Percentiles rank a stretch among this genome's conserved stretches.
phyloP scores from a whole-genome alignment of 2,329 filamentous ascomycete species.

The Escovopsis sp. region DNA sequence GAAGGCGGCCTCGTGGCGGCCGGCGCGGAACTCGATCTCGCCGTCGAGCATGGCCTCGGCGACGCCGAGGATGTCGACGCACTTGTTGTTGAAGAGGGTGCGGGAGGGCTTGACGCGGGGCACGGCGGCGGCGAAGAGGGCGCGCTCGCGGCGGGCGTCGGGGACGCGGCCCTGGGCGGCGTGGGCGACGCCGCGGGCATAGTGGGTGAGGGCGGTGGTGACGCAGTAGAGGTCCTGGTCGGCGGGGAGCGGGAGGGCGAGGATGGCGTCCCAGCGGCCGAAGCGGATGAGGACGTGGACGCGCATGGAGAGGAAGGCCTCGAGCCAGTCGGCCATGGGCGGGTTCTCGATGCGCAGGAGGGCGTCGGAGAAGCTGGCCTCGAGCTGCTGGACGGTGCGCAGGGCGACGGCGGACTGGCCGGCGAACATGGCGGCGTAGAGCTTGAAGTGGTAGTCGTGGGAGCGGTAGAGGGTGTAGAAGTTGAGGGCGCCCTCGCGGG shows the following conservation, averaged over 20 bases:
- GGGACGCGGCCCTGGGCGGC: constrained; percentile 41
- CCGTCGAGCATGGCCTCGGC: constrained; percentile 56
- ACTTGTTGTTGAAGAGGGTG: constrained; percentile 31
- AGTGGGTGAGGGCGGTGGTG: constrained; percentile 53
- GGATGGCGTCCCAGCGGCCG: constrained; percentile 54
- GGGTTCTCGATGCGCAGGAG: constrained; percentile 50
- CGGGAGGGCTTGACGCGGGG: constrained; percentile 41
- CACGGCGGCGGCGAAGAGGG: constrained; percentile 35
- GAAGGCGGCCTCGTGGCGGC: constrained; percentile 45
- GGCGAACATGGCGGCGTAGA: constrained; percentile 68
- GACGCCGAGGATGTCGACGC: constrained; percentile 44
- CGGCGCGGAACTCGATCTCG: constrained; percentile 55
- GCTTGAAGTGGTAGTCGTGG: constrained; percentile 60
- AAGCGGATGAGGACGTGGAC: constrained; percentile 61
- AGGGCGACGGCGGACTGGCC: constrained; percentile 49
- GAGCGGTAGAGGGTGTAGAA: constrained; percentile 67
- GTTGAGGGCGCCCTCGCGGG: constrained; percentile 43
- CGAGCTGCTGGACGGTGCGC: constrained; percentile 43
- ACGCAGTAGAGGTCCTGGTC: constrained; percentile 51
- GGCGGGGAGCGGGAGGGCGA: constrained; percentile 38
- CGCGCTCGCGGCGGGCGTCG: constrained; percentile 37
- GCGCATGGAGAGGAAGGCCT: constrained; percentile 53
- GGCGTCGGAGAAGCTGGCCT: constrained; percentile 46
- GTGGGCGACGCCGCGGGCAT: constrained; percentile 52
- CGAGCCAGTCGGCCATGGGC: constrained; percentile 68